Conservation (phyloP, 805 yeast species). For the Soucietia sequanensis region DNA sequence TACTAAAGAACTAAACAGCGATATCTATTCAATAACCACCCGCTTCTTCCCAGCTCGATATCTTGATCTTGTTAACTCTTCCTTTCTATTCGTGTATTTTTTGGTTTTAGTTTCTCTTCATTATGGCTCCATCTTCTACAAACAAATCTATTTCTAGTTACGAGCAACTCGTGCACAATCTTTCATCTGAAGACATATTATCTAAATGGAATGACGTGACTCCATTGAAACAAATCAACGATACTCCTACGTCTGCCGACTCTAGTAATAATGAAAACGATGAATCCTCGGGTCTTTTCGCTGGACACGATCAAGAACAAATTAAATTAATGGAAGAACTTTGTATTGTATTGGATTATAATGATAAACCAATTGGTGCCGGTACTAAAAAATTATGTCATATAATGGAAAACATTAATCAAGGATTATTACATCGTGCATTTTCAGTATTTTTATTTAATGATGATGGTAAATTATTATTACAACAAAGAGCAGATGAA, state of each 20-base stretch:
- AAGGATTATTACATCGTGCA: slow-evolving; percentile 90
- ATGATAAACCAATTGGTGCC: slow-evolving; percentile 87
- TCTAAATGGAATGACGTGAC: slow-evolving; percentile 64
- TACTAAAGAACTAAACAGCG: background rate
- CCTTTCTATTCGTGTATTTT: too few relatives aligned
- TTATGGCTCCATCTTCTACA: background rate
- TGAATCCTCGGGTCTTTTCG: slow-evolving; percentile 49
- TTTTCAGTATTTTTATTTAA: slow-evolving; percentile 94
- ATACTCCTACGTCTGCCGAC: slow-evolving; percentile 48
- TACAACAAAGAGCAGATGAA: slow-evolving; percentile 95
- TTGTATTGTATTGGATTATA: slow-evolving; percentile 87
- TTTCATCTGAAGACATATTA: slow-evolving; percentile 51
- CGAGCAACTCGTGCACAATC: slow-evolving; percentile 52
- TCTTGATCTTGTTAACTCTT: too few relatives aligned
- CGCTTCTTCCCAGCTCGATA: too few relatives aligned
- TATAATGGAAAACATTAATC: slow-evolving; percentile 80
- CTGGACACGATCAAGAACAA: slow-evolving; percentile 92
- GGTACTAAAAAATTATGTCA: slow-evolving; percentile 92
- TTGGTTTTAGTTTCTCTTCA: too few relatives aligned
- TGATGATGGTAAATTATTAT: slow-evolving; percentile 66
- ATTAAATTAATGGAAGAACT: slow-evolving; percentile 94
- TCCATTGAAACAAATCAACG: slow-evolving; percentile 60
- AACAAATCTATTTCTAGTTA: too few relatives aligned
- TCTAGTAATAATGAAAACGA: slow-evolving; percentile 27
- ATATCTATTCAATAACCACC: too few relatives aligned